phyloP scores from a whole-genome alignment of 2,329 filamentous ascomycete genomes.

The Diaporthe capsici region DNA sequence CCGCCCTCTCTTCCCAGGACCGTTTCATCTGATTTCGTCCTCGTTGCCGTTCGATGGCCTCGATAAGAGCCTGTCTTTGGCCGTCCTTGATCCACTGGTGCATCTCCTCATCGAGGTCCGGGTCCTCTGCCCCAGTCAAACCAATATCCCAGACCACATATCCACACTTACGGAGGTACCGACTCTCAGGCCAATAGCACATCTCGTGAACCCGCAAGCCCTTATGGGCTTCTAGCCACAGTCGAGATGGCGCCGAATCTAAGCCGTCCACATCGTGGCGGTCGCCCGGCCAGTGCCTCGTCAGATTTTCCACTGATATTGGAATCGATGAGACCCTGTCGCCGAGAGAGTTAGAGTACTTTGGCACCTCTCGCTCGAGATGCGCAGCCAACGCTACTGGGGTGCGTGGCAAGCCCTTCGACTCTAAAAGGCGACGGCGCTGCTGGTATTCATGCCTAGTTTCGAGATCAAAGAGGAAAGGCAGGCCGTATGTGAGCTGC shows the following conservation, averaged over 20 bases:
- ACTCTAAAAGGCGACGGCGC: background rate
- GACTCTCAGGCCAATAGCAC: background rate
- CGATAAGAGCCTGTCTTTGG: background rate
- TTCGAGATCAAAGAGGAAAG: background rate
- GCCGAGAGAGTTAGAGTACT: background rate
- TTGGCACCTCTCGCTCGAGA: background rate
- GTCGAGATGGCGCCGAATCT: background rate
- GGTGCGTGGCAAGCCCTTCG: background rate
- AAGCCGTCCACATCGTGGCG: background rate
- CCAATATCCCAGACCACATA: constrained; percentile 21
- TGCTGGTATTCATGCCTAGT: background rate
- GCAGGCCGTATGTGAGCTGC: constrained; percentile 18
- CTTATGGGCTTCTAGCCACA: background rate
- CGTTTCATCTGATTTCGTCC: background rate
- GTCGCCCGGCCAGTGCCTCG: too few species aligned
- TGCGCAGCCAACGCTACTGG: background rate
- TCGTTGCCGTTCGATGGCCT: background rate
- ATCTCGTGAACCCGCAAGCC: too few species aligned
- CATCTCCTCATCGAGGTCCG: background rate
- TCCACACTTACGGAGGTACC: background rate
- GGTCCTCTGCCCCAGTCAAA: too few species aligned
- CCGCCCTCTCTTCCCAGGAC: constrained; percentile 7
- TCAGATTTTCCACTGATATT: too few species aligned
- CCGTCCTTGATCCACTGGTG: background rate
- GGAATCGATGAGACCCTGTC: too few species aligned